Base-by-base conservation (phyloP, 768 basidiomycete species). In the Galerina marginata region DNA sequence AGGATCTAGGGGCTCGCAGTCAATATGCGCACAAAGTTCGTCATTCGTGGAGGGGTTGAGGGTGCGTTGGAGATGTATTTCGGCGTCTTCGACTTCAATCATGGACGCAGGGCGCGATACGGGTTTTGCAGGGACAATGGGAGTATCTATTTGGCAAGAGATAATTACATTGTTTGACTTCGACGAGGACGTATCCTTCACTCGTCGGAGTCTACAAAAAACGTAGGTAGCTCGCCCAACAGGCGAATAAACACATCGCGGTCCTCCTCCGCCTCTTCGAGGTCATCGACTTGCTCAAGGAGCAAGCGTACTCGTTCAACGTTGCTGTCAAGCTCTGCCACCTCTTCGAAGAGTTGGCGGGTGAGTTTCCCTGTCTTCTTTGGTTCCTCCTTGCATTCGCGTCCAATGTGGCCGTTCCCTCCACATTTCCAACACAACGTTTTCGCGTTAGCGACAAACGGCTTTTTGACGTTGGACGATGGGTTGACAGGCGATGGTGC, bases 121-220 rank as follows among this genome's bases (percentile, higher is more conserved):
- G 50, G 50, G 29, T 23, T 16, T 16, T 20, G n/a, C 25, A 37
- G 20, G 11, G 23, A 23, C n/a, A 23, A n/a, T 29, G 56, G 39
- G 14, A 38, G 15, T 14, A 7, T 26, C 29, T 50, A 29, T 23
- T 15, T 2, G 39, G 4, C 1, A 11, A 1, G 25, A 45, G 40
- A 45, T 43, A 50, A 46, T 26, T 36, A 26, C 29, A 26, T n/a
- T 46, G 36, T n/a, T 42, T 25, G 9, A 42, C 33, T 40, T 39
- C 16, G 49, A 25, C 39, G 49, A 56, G 60, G 60, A 56, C 54
- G 37, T 26, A 23, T 36, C 55, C 12, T 16, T 56, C 60, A 61
- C 60, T 56, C 42, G 48, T 25, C 49, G 42, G 55, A 25, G 3
- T 46, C 54, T 51, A 56, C 60, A 61, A 61, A 61, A 61, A 43